A percentile compares a stretch with the other conserved stretches of the same genome.
Conservation (phyloP, 2,329 filamentous ascomycete genomes). For the Monosporascus sp. region DNA sequence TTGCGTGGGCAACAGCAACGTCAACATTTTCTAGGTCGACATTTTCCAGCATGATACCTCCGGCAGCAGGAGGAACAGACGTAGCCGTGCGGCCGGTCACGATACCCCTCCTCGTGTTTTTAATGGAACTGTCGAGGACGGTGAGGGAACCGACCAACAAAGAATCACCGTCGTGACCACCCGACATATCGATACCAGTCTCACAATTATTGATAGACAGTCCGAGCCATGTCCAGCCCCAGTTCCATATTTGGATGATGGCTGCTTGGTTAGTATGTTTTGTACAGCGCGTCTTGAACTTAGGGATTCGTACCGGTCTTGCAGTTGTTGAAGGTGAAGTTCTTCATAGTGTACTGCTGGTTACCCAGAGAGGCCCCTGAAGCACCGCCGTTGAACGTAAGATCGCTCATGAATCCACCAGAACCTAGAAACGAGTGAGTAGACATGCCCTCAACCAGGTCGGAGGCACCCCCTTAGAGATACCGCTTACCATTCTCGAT, state of each 20-base stretch:
- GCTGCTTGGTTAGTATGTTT: conserved; percentile 27
- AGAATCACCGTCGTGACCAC: conserved; percentile 34
- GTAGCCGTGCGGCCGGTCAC: conserved; percentile 51
- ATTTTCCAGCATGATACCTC: conserved; percentile 54
- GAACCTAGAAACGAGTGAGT: conserved; percentile 24
- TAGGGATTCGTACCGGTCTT: conserved; percentile 40
- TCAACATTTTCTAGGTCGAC: conserved; percentile 32
- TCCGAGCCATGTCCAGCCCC: conserved; percentile 65
- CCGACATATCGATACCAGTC: conserved; percentile 56
- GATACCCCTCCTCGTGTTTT: conserved; percentile 58
- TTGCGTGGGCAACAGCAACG: conserved; percentile 33
- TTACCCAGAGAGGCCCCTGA: conserved; percentile 61
- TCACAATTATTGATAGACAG: conserved; percentile 54
- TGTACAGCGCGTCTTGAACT: background rate
- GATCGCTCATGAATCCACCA: conserved; percentile 47
- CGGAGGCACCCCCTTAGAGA: conserved; percentile 14
- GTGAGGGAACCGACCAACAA: conserved; percentile 66
- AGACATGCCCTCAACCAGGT: background rate
- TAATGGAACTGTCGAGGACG: conserved; percentile 64
- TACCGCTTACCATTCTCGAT: conserved; percentile 25
- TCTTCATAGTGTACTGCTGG: conserved; percentile 65
- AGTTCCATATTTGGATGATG: conserved; percentile 67
- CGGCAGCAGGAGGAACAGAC: conserved; percentile 40
- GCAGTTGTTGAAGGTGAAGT: conserved; percentile 60
- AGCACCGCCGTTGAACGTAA: conserved; percentile 56